phyloP scores from a whole-genome alignment of 2,329 filamentous ascomycete genomes.

The Teratosphaeria pseudoeucalypti region DNA sequence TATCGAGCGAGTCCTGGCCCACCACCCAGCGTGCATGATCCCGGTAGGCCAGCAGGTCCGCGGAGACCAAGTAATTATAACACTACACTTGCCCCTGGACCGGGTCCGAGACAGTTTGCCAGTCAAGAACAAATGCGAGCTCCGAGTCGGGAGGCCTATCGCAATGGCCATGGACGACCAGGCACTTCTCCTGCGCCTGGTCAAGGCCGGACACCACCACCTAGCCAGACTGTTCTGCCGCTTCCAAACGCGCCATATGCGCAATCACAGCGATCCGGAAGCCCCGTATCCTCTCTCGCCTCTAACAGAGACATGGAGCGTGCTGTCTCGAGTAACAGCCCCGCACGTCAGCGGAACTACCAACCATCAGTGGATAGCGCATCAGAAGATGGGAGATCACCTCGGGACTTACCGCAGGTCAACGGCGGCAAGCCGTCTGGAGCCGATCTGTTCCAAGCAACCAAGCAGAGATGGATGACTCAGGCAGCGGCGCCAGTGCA shows the following conservation, averaged over 20 bases:
- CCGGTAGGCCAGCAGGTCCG: slow-evolving; percentile 1
- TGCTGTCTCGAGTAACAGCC: not conserved
- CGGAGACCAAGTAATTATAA: not conserved
- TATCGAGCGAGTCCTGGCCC: slow-evolving; percentile 22
- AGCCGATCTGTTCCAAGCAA: slow-evolving; percentile 15
- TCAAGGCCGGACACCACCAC: not conserved
- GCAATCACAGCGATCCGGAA: slow-evolving; percentile 7
- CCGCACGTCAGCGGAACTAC: slow-evolving; percentile 1
- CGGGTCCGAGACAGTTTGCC: slow-evolving; percentile 18
- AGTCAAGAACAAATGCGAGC: slow-evolving; percentile 27
- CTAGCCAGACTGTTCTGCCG: not conserved
- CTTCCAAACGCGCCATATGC: slow-evolving; percentile 4
- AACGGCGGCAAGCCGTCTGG: slow-evolving; percentile 6
- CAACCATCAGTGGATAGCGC: not conserved
- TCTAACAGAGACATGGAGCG: not conserved
- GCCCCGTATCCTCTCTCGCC: slow-evolving; percentile 6
- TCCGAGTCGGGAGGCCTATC: slow-evolving; percentile 16
- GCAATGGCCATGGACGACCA: slow-evolving; percentile 11
- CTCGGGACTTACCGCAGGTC: not conserved
- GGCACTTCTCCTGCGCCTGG: slow-evolving; percentile 17
- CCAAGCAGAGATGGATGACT: slow-evolving; percentile 16
- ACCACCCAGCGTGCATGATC: slow-evolving; percentile 18
- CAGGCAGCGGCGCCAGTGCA: slow-evolving; percentile 4
- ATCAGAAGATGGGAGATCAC: not conserved
- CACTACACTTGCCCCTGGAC: not conserved